phyloP scores from a whole-genome alignment of 306 rosid genomes.

The Acacia melanoxylon region DNA sequence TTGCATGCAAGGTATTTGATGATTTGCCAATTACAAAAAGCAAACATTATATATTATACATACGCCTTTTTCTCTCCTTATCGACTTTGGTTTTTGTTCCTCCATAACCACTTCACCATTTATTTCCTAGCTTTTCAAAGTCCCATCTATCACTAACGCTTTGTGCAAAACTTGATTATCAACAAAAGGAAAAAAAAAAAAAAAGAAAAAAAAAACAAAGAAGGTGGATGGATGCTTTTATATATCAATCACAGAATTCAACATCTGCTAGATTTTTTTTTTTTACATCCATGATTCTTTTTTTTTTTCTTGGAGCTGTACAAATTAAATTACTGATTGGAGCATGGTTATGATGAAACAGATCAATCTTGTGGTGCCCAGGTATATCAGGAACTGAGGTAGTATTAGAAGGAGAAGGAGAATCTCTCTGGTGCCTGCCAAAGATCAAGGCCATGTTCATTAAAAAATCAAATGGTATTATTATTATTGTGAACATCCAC shows the following conservation, averaged over 20 bases:
- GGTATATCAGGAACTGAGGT: slow-evolving; percentile 28
- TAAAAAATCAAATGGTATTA: slow-evolving; percentile 2
- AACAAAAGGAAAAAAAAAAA: background rate
- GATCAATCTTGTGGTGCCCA: slow-evolving; percentile 38
- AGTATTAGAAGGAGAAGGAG: background rate
- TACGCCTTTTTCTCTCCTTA: background rate
- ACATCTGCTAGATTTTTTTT: slow-evolving; percentile 38
- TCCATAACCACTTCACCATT: background rate
- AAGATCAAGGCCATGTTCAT: background rate
- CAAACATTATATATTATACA: background rate
- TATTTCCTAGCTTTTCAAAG: background rate
- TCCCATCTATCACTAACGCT: background rate
- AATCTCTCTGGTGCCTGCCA: background rate
- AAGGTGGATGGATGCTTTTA: slow-evolving; percentile 26
- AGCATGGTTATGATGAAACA: slow-evolving; percentile 46
- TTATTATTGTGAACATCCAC: slow-evolving; percentile 23
- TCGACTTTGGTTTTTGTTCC: background rate
- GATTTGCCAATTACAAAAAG: slow-evolving; percentile 23
- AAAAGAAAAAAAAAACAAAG: background rate
- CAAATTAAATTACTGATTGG: slow-evolving; percentile 36
- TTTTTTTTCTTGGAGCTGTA: slow-evolving; percentile 38
- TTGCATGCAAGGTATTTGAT: slow-evolving; percentile 33
- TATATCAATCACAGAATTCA: slow-evolving; percentile 31
- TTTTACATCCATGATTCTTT: slow-evolving; percentile 35
- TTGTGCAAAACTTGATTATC: background rate